Conservation (phyloP, 371 early-diverging fungal species). For the Mortierella sp. region DNA sequence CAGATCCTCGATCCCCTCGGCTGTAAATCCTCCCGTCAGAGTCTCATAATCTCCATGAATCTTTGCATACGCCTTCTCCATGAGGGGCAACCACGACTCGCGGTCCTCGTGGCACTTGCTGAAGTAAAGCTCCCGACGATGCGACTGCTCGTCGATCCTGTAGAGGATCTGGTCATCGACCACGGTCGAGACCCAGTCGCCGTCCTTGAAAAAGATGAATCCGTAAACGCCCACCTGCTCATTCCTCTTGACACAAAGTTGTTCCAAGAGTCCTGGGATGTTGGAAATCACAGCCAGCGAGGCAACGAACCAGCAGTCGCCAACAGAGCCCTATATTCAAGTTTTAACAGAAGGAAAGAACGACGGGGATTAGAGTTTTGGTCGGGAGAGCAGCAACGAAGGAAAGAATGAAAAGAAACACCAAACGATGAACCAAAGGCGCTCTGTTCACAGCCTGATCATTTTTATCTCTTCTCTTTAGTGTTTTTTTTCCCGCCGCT, state of each 20-base stretch:
- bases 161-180: conserved; percentile 69
- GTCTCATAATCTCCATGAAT: conserved; percentile 65
- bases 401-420: background rate
- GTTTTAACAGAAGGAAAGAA: background rate
- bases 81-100: conserved; percentile 69
- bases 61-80: conserved; percentile 76
- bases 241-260: conserved; percentile 40
- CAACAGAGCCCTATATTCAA: conserved; percentile 54
- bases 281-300: conserved; percentile 65
- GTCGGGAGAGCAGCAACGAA: background rate
- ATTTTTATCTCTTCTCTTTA: conserved; percentile 1
- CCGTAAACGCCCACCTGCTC: conserved; percentile 60
- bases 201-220: conserved; percentile 66
- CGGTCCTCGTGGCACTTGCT: conserved; percentile 61
- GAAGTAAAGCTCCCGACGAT: conserved; percentile 58
- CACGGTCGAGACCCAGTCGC: conserved; percentile 73
- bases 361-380: background rate
- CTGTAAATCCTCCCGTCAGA: conserved; percentile 55
- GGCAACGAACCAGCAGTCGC: conserved; percentile 65
- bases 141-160: conserved; percentile 48
- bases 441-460: background rate
- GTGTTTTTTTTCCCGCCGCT: conserved; percentile 5
- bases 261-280: conserved; percentile 60
- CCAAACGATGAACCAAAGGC: background rate
- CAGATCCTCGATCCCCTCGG: conserved; percentile 65